A percentile compares a stretch with the other conserved stretches of the same genome.
These are phyloP conservation scores for Aspergillus pseudoglaucus DNA, from an alignment of 2,329 filamentous ascomycete genomes.

Conservation along the genomic window DNA sequence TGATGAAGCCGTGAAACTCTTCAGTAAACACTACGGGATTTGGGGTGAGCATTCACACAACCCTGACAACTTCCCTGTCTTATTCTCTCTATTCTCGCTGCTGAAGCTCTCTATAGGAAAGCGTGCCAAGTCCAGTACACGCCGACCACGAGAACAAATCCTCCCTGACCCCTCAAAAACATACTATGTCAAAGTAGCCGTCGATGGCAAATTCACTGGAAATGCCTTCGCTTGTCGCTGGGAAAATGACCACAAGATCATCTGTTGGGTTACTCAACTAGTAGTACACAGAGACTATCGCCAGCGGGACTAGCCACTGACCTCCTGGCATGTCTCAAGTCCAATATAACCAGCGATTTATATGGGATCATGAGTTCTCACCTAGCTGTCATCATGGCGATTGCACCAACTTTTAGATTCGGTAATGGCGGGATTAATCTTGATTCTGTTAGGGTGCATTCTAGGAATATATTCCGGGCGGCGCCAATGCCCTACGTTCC, in stretches of 20 bases:
- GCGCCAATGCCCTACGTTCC: neutral
- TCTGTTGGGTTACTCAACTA: neutral
- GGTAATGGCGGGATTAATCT: neutral
- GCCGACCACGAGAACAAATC: neutral
- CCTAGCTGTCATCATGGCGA: neutral
- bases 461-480: neutral
- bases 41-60: neutral
- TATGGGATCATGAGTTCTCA: conserved; percentile 1
- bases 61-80: too few relatives aligned
- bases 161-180: neutral
- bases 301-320: neutral
- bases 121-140: neutral
- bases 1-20: neutral
- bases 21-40: neutral
- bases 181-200: neutral
- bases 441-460: neutral
- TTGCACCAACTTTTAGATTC: neutral
- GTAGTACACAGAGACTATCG: neutral
- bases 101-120: neutral
- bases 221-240: neutral
- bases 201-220: neutral
- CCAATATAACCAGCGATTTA: neutral
- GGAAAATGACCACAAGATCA: neutral
- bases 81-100: too few relatives aligned
- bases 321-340: neutral